These are phyloP conservation scores for Corynespora cassiicola DNA, from an alignment of 2,329 filamentous ascomycete species.

Conservation along the genomic window DNA sequence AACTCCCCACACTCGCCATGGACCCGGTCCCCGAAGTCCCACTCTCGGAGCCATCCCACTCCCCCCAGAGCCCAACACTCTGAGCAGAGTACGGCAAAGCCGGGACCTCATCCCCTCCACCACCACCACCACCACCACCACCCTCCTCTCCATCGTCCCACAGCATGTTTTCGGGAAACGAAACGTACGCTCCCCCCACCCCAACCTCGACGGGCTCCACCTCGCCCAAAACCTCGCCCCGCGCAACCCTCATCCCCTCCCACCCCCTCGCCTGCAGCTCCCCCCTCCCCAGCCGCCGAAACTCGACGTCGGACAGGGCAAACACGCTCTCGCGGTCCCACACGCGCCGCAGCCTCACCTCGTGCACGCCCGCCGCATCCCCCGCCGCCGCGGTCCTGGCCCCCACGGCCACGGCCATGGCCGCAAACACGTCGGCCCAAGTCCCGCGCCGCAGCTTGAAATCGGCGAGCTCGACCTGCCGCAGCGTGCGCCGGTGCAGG, in stretches of 20 bases:
- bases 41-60: no score
- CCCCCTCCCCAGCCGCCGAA: constrained; percentile 2
- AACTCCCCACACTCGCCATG: no score
- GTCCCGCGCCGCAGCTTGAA: constrained; percentile 12
- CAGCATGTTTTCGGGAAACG: constrained; percentile 12
- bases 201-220: constrained; percentile 10
- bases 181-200: constrained; percentile 10
- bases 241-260: constrained; percentile 2
- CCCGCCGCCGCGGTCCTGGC: no score
- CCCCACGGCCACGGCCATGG: no score
- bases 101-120: no score
- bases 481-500: constrained; percentile 3
- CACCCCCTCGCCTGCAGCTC: constrained; percentile 7
- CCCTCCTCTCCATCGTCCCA: constrained; percentile 6
- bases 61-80: no score
- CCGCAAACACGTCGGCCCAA: constrained; percentile 8
- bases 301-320: constrained; percentile 1
- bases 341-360: constrained; percentile 2
- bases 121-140: constrained; percentile 13
- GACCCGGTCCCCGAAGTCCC: no score
- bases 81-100: no score
- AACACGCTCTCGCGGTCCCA: constrained; percentile 12
- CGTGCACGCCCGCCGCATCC: constrained; percentile 1
- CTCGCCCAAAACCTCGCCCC: constrained; percentile 7
- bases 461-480: constrained; percentile 8